Base-by-base conservation (phyloP, 176 grass and related monocot species). In the Guadua angustifolia region DNA sequence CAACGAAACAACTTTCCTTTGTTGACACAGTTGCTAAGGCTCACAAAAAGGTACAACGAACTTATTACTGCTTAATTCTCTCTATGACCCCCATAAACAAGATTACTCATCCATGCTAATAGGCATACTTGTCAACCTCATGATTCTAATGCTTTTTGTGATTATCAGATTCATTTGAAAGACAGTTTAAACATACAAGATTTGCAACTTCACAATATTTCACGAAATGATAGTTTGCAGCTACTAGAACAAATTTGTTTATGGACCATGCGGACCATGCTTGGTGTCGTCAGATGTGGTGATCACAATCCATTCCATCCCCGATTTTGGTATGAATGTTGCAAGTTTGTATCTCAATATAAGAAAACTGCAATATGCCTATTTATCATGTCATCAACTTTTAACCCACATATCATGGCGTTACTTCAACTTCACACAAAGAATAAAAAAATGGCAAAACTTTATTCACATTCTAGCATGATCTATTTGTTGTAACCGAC, bases 161-260 rank as follows among this genome's bases (percentile, higher is more conserved):
- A n/a, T 35, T 40, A 38, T 78, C 10, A 0, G 14, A 38, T 62
- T 0, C 1, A 26, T 35, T 50, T 16, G 12, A 62, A 63, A 62
- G 42, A 67, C 32, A 67, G 18, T 67, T 67, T 51, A 66, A 66
- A 68, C 7, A 66, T 17, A 67, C 46, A 67, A 39, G 62, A 51
- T 75, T 52, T 12, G 21, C 18, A 68, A 21, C 36, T 40, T 68
- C 18, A 32, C 17, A 21, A 6, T 36, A 74, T 36, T 55, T 19
- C 50, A 51, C 5, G 17, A 74, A 14, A 73, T 32, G 7, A 40
- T 2, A 53, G 17, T 55, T 55, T 5, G 17, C 17, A 19, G 4
- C 9, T 74, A 74, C 8, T 18, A 55, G 26, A 36, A 21, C 16
- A 74, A 33, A 33, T 19, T 73, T 53, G 25, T 53, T 16, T 19